These are phyloP conservation scores for Kazachstania martiniae DNA, from an alignment of 805 yeast genomes.

Conservation along the genomic window DNA sequence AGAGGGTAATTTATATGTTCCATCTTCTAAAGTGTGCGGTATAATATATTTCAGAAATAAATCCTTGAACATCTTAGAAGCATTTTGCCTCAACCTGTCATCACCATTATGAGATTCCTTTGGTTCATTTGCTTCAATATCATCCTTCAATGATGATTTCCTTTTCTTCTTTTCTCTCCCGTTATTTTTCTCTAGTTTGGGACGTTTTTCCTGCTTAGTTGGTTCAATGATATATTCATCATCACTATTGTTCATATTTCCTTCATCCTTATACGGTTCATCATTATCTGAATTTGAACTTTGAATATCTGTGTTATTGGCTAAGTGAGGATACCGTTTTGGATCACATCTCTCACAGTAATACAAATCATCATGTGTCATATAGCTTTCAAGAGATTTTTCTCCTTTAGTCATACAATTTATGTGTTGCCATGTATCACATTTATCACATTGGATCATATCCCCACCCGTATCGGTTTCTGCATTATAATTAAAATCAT, in stretches of 20 bases:
- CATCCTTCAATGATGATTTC: slow-evolving; percentile 3
- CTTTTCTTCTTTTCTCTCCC: slow-evolving; percentile 3
- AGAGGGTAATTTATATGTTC: slow-evolving; percentile 18
- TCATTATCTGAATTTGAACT: slow-evolving; percentile 9
- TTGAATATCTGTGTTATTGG: slow-evolving; percentile 8
- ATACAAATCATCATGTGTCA: slow-evolving; percentile 37
- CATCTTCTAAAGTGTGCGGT: slow-evolving; percentile 15
- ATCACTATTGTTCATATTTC: not conserved
- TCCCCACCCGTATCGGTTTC: slow-evolving; percentile 40
- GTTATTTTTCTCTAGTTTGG: too few relatives aligned
- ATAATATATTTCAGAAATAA: slow-evolving; percentile 33
- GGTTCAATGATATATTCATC: not conserved
- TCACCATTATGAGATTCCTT: too few relatives aligned
- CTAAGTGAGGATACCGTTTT: slow-evolving; percentile 19
- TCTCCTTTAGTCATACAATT: slow-evolving; percentile 41
- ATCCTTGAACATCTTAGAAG: slow-evolving; percentile 39
- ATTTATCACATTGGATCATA: slow-evolving; percentile 57
- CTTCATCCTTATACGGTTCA: not conserved
- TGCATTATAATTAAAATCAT: slow-evolving; percentile 46
- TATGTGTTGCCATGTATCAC: slow-evolving; percentile 66
- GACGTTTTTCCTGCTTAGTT: slow-evolving; percentile 1
- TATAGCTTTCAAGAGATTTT: slow-evolving; percentile 13
- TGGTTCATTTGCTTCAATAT: not conserved
- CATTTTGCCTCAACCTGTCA: slow-evolving; percentile 36
- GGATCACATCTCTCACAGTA: slow-evolving; percentile 47